Evolutionary conservation across 2,329 filamentous ascomycete genomes (phyloP).

Genomic region (Colletotrichum sp.): DNA sequence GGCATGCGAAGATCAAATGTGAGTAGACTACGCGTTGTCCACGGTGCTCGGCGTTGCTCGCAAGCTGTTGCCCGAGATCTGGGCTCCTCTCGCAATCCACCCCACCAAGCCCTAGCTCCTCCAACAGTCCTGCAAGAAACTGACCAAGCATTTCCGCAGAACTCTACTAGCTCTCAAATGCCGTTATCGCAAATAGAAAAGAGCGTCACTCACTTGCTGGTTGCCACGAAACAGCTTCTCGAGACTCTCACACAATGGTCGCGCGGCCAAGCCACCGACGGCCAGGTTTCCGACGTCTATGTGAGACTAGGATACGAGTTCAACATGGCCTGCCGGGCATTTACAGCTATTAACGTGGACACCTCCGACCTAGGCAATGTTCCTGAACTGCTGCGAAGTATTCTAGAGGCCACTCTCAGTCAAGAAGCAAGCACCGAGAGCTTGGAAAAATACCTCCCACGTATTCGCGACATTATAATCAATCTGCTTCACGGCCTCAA

Average conservation of each 20-base stretch:
- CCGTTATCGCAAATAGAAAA: slow-evolving; percentile 96
- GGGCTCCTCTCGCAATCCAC: background rate
- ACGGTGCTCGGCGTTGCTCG: background rate
- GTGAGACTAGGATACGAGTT: slow-evolving; percentile 98
- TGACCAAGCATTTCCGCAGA: slow-evolving; percentile 19
- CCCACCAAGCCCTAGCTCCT: background rate
- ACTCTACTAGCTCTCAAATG: slow-evolving; percentile 63
- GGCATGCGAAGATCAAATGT: slow-evolving; percentile 61
- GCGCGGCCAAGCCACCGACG: slow-evolving; percentile 86
- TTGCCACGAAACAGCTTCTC: slow-evolving; percentile 96
- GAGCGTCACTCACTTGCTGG: slow-evolving; percentile 95
- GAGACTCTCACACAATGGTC: slow-evolving; percentile 99
- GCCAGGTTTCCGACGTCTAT: slow-evolving; percentile 97
- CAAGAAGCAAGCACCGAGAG: slow-evolving; percentile 95
- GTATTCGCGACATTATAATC: slow-evolving; percentile 98
- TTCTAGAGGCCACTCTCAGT: slow-evolving; percentile 93
- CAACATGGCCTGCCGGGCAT: slow-evolving; percentile 97
- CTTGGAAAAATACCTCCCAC: slow-evolving; percentile 89
- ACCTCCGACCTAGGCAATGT: slow-evolving; percentile 94
- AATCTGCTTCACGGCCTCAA: slow-evolving; percentile 95
- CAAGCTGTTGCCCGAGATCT: background rate
- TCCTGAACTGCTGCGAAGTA: slow-evolving; percentile 85
- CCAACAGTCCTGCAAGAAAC: background rate
- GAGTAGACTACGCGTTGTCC: slow-evolving; percentile 37
- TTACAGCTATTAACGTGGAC: slow-evolving; percentile 96